Evolutionary conservation across 495 filamentous ascomycete genomes (phyloP).

Genomic region (Usnea hakonensis): DNA sequence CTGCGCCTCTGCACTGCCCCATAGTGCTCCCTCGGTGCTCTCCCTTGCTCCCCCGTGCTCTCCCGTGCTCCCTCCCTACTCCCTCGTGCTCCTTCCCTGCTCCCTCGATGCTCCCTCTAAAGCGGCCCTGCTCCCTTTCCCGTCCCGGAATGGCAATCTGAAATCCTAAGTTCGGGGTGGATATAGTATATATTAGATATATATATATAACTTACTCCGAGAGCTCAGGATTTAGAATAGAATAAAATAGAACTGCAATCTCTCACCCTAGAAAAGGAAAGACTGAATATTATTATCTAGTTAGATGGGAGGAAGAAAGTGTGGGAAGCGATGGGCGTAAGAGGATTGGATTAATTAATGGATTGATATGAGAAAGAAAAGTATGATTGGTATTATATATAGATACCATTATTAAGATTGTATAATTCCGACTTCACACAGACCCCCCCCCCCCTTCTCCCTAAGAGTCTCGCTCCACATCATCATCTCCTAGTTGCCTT

Average conservation of each 20-base stretch:
- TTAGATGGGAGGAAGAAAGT: too few relatives aligned
- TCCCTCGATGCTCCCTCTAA: slow-evolving; percentile 12
- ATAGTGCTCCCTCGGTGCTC: slow-evolving; percentile 14
- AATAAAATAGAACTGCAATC: too few relatives aligned
- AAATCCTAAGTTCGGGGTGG: slow-evolving; percentile 18
- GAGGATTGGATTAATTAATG: neutral
- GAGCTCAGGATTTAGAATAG: too few relatives aligned
- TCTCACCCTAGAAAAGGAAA: too few relatives aligned
- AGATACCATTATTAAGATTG: neutral
- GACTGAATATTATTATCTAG: too few relatives aligned
- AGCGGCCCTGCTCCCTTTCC: slow-evolving; percentile 19
- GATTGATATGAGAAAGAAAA: neutral
- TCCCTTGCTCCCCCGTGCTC: slow-evolving; percentile 13
- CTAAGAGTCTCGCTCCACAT: neutral
- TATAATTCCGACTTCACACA: neutral
- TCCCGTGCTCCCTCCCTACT: slow-evolving; percentile 5
- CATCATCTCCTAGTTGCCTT: neutral
- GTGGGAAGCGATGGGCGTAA: too few relatives aligned
- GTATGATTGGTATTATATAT: neutral
- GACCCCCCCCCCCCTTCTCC: too few relatives aligned
- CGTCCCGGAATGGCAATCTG: slow-evolving; percentile 11
- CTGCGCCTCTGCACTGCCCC: slow-evolving; percentile 11
- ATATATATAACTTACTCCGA: too few relatives aligned
- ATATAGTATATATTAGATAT: too few relatives aligned
- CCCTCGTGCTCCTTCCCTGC: slow-evolving; percentile 9